phyloP scores from a whole-genome alignment of 2,329 filamentous ascomycete species.

The Sporothrix brunneoviolacea region DNA sequence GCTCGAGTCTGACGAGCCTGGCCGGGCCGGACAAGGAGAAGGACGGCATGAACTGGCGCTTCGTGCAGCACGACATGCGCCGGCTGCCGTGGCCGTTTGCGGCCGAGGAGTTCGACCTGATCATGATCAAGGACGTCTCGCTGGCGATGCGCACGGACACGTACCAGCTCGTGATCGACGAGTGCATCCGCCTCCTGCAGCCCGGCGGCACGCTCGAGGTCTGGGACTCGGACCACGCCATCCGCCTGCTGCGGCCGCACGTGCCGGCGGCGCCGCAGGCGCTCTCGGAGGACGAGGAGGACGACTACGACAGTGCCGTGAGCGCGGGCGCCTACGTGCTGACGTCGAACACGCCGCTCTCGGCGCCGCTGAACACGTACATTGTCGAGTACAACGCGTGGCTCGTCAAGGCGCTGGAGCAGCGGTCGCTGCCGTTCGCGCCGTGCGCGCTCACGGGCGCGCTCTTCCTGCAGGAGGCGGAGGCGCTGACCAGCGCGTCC shows the following conservation, averaged over 20 bases:
- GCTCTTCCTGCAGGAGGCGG: constrained; percentile 74
- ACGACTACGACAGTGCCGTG: constrained; percentile 57
- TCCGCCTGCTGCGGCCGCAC: constrained; percentile 77
- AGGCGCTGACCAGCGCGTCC: constrained; percentile 60
- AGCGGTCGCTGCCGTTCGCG: constrained; percentile 60
- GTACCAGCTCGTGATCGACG: constrained; percentile 54
- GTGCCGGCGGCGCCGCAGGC: constrained; percentile 38
- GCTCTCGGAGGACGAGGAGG: constrained; percentile 34
- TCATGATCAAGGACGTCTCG: constrained; percentile 81
- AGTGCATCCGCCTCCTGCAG: constrained; percentile 68
- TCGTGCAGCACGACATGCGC: constrained; percentile 81
- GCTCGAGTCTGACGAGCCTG: neutral
- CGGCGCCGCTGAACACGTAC: constrained; percentile 72
- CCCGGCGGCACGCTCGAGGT: constrained; percentile 76
- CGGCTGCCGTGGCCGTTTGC: constrained; percentile 69
- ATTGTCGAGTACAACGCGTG: constrained; percentile 78
- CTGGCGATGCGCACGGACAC: constrained; percentile 56
- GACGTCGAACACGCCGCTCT: constrained; percentile 74
- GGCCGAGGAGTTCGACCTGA: constrained; percentile 74
- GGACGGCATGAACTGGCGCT: constrained; percentile 66
- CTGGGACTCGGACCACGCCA: constrained; percentile 81
- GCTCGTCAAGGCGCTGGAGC: constrained; percentile 69
- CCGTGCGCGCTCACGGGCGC: constrained; percentile 74
- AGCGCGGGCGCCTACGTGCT: constrained; percentile 75
- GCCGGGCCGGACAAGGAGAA: constrained; percentile 46